phyloP scores from a whole-genome alignment of 2,329 filamentous ascomycete species.

The Boeremia exigua region DNA sequence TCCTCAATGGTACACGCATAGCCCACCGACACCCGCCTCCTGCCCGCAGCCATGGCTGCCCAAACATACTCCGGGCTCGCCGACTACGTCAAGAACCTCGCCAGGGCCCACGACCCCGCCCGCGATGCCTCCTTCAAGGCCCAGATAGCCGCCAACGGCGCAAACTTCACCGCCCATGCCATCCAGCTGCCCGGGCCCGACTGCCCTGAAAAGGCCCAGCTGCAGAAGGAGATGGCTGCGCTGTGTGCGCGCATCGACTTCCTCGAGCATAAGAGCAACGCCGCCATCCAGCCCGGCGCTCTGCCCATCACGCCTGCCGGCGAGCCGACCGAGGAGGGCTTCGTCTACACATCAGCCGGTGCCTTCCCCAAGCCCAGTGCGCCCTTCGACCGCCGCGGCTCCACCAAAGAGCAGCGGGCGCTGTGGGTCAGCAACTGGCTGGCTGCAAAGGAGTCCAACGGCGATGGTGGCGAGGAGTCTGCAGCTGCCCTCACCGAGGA shows the following conservation, averaged over 20 bases:
- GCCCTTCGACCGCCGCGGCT: constrained; percentile 40
- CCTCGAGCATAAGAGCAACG: constrained; percentile 78
- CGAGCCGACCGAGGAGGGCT: constrained; percentile 66
- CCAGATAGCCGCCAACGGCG: constrained; percentile 57
- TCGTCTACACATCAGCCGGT: constrained; percentile 53
- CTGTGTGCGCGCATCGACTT: constrained; percentile 79
- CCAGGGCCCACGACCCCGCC: constrained; percentile 53
- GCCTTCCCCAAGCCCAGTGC: constrained; percentile 40
- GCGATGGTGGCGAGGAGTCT: constrained; percentile 53
- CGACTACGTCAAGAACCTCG: constrained; percentile 56
- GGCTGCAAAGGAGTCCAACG: constrained; percentile 60
- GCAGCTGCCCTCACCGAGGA: constrained; percentile 73
- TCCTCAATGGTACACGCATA: constrained; percentile 46
- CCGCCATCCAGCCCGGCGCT: constrained; percentile 60
- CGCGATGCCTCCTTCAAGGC: constrained; percentile 54
- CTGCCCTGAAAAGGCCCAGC: constrained; percentile 73
- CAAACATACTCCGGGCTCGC: constrained; percentile 48
- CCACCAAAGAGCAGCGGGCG: constrained; percentile 45
- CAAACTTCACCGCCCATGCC: constrained; percentile 57
- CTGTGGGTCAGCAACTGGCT: constrained; percentile 60
- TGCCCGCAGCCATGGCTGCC: constrained; percentile 40
- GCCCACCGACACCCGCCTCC: constrained; percentile 32
- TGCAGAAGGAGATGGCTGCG: constrained; percentile 83
- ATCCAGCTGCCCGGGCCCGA: constrained; percentile 79
- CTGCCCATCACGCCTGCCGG: constrained; percentile 79